A percentile compares a stretch with the other conserved stretches of the same genome.
Evolutionary conservation across 2,329 filamentous ascomycete genomes (phyloP).

Genomic region (Elsinoe ampelina): DNA sequence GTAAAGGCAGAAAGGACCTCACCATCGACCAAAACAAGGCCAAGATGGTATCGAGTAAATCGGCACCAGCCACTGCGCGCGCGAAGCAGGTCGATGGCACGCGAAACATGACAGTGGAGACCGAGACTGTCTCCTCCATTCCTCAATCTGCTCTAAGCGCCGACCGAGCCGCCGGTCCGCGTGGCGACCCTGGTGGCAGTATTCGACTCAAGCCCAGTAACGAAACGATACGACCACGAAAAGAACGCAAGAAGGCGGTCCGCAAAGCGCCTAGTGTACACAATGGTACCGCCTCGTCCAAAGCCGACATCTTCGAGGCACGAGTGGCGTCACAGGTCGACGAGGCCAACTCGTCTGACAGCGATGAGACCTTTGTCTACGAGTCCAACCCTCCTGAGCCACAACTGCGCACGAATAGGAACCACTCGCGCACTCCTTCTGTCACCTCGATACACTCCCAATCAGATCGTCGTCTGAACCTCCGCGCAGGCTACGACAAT

Average conservation of each 20-base stretch:
- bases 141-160: conserved; percentile 69
- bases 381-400: conserved; percentile 79
- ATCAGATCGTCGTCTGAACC: conserved; percentile 46
- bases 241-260: conserved; percentile 72
- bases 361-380: conserved; percentile 97
- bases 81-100: conserved; percentile 64
- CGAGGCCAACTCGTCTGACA: conserved; percentile 92
- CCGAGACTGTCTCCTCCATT: conserved; percentile 86
- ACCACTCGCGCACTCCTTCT: conserved; percentile 91
- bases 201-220: conserved; percentile 79
- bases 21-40: conserved; percentile 30
- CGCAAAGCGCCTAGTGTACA: conserved; percentile 67
- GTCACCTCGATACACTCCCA: conserved; percentile 71
- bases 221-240: conserved; percentile 93
- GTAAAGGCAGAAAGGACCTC: conserved; percentile 13
- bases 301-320: conserved; percentile 96
- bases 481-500: conserved; percentile 51
- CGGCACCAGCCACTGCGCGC: conserved; percentile 55
- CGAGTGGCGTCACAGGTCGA: conserved; percentile 94
- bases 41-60: conserved; percentile 56
- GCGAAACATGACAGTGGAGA: conserved; percentile 94
- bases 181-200: conserved; percentile 58
- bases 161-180: conserved; percentile 48
- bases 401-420: conserved; percentile 56
- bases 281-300: conserved; percentile 73